phyloP scores from a whole-genome alignment of 768 basidiomycete species.

The Sutorius australiensis region DNA sequence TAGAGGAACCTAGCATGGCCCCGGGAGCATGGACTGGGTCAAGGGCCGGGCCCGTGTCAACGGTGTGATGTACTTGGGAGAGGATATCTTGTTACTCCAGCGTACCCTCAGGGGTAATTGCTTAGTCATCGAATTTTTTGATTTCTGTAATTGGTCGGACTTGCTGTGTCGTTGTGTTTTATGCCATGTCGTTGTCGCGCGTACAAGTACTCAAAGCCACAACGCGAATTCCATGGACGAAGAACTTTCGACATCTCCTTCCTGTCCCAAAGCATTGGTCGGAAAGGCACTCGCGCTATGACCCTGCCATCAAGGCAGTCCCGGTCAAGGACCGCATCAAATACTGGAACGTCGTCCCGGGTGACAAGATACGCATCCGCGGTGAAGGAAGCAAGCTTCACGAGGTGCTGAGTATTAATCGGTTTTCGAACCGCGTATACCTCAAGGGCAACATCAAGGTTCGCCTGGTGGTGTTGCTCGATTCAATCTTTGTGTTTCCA shows the following conservation, averaged over 20 bases:
- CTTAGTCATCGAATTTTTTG: slow-evolving; percentile 19
- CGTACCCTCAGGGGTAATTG: slow-evolving; percentile 11
- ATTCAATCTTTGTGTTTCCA: background rate
- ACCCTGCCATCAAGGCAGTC: slow-evolving; percentile 48
- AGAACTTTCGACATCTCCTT: slow-evolving; percentile 61
- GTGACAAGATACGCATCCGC: slow-evolving; percentile 69
- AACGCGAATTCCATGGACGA: slow-evolving; percentile 55
- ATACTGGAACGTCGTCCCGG: slow-evolving; percentile 85
- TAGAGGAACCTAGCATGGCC: slow-evolving; percentile 71
- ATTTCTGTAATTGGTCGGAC: background rate
- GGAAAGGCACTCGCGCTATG: slow-evolving; percentile 42
- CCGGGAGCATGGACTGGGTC: slow-evolving; percentile 38
- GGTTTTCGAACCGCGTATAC: slow-evolving; percentile 63
- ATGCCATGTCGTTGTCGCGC: slow-evolving; percentile 30
- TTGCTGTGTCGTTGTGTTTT: background rate
- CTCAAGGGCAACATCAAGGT: slow-evolving; percentile 41
- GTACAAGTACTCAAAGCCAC: slow-evolving; percentile 43
- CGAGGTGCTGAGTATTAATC: slow-evolving; percentile 73
- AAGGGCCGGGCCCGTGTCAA: slow-evolving; percentile 22
- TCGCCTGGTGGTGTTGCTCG: slow-evolving; percentile 17
- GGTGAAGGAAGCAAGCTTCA: slow-evolving; percentile 61
- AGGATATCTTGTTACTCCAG: background rate
- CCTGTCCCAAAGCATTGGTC: slow-evolving; percentile 55
- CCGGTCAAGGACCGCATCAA: slow-evolving; percentile 69
- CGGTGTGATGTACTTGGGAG: slow-evolving; percentile 12